phyloP scores from a whole-genome alignment of 192 early-diverging fungal genomes.

The Podila minutissima region DNA sequence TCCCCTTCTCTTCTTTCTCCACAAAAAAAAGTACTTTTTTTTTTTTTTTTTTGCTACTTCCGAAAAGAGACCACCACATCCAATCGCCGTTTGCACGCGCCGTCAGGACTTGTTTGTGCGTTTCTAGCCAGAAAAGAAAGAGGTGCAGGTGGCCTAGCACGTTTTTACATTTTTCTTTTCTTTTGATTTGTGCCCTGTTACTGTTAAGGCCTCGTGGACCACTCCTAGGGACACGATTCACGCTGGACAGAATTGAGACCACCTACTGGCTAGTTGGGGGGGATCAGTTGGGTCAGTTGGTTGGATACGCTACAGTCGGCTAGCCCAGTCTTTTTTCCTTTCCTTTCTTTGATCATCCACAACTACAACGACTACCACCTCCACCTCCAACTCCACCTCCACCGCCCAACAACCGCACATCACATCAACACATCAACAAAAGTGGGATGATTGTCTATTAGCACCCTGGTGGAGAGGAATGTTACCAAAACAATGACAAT shows the following conservation, averaged over 20 bases:
- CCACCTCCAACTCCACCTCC: neutral
- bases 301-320: too few species aligned
- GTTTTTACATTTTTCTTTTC: too few species aligned
- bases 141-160: too few species aligned
- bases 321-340: neutral
- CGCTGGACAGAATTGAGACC: too few species aligned
- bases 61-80: constrained; percentile 1
- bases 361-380: neutral
- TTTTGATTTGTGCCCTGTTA: too few species aligned
- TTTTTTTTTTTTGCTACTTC: too few species aligned
- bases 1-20: neutral
- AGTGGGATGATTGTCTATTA: neutral
- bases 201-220: too few species aligned
- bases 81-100: neutral
- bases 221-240: too few species aligned
- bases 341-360: neutral
- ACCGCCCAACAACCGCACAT: neutral
- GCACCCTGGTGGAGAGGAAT: neutral
- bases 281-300: too few species aligned
- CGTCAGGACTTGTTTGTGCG: neutral
- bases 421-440: too few species aligned
- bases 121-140: too few species aligned
- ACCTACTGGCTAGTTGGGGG: too few species aligned
- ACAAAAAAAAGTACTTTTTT: neutral
- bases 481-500: neutral